Evolutionary conservation across 73 alveolate genomes (phyloP), one percentile per base, ranked within the genome.

Genomic region (Paramecium caudatum): DNA sequence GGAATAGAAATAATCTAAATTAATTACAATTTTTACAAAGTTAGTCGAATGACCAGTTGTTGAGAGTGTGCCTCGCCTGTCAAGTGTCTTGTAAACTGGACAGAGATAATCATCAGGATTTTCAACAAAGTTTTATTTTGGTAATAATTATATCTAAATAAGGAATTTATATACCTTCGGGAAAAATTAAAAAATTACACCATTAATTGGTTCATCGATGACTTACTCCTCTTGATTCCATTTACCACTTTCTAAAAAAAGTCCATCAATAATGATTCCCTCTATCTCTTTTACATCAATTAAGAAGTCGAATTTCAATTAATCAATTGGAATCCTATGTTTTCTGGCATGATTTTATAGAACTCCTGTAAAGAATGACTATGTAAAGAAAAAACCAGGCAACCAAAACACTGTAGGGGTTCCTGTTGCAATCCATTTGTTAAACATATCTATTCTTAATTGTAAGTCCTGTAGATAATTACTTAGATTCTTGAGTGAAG

Each of bases 1-100:
- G 95, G 88, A 5, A 92, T 97, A 16, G 98, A 90, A 69, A 97
- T 92, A 74, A 97, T 96, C 96, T 92, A 13, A 19, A 41, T 5
- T 19, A 41, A 63, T 33, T 19, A 16, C 33, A 12, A 32, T 47
- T 16, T 61, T 91, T 94, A 94, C 95, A 88, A 91, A 96, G 91
- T 97, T 97, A 5, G 99, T 96, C 15, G 99, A 96, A 91, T 97
- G 99, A 2, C 99, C 99, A 8, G 99, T 97, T 15, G 99, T 95
- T 39, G 99, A 93, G 30, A 97, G 85, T 9, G 97, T 93, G 0
- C 99, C 99, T 82, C 94, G 96, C 93, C 99, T 94, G 8, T 94
- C 93, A 70, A 96, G 90, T 32, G 99, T 96, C 90, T 97, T 95
- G 90, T 97, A 97, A 8, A 96, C 98, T 12, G 99, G 99, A 82